Evolutionary conservation across 2,329 filamentous ascomycete genomes (phyloP), one percentile per base, ranked within the genome.

Genomic region (Hymenotorrendiella dingleyae): DNA sequence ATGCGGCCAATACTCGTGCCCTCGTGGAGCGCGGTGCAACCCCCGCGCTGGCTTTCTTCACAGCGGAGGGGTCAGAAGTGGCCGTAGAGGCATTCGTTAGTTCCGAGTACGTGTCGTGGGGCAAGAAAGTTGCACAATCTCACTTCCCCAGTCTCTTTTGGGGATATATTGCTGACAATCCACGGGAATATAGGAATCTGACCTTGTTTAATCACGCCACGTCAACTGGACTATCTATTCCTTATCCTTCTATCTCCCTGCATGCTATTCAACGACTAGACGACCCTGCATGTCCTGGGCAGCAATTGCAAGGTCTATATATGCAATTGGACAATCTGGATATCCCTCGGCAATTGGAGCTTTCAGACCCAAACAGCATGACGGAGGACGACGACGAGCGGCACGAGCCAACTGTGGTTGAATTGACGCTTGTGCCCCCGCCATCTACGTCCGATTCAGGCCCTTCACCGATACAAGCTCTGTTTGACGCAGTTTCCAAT

Each of bases 181-280:
- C 46, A 23, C 34, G 8, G 4, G 6, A 14, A 56, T 23, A 8
- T 36, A 75, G 74, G 54, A 67, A 72, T 53, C 70, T 90, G 42
- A 78, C 71, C 11, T 63, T 90, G 47, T 89, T 80, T 67, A 82
- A 80, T 52, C 63, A 67, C 10, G 62, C 71, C 3, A 72, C 70
- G 10, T 67, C 70, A 26, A 72, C 67, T 14, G 86, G 85, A 49
- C 65, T 87, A 33, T 72, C 78, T 29, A 84, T 90, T 51, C 78
- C 83, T 0, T 91, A 89, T 63, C 84, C 81, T 3, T 69, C 77
- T 47, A 85, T 91, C 60, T 80, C 80, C 17, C 79, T 90, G 12
- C 85, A 89, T 60, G 86, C 84, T 0, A 76, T 84, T 54, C 82
- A 86, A 63, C 76, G 78, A 43, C 48, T 62, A n/a, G 48, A 55